phyloP scores from a whole-genome alignment of 1,284 basidiomycete genomes.

The Puccinia triticina region DNA sequence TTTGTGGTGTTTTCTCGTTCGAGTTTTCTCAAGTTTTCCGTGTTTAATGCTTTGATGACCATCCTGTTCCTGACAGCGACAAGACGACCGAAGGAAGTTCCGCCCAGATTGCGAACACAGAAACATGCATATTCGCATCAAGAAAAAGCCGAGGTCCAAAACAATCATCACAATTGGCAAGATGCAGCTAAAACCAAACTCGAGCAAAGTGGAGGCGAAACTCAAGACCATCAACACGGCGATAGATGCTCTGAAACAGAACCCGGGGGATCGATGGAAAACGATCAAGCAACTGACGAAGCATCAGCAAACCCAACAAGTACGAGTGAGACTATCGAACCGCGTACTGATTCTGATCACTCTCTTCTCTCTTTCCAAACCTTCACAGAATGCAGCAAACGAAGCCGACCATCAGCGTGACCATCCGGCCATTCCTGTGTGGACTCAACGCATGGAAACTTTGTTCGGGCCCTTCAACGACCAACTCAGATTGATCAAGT shows the following conservation, averaged over 20 bases:
- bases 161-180: background rate
- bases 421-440: slow-evolving; percentile 14
- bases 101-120: too few species aligned
- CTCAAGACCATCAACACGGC: background rate
- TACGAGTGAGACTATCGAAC: too few species aligned
- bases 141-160: too few species aligned
- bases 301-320: background rate
- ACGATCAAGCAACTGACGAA: slow-evolving; percentile 8
- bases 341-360: background rate
- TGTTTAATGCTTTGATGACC: background rate
- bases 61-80: background rate
- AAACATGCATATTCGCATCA: too few species aligned
- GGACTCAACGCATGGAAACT: slow-evolving; percentile 41
- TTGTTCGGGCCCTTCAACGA: slow-evolving; percentile 35
- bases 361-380: background rate
- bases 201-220: slow-evolving; percentile 5
- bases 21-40: background rate
- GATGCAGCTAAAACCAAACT: slow-evolving; percentile 6
- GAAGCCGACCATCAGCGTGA: background rate
- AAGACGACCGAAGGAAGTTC: too few species aligned
- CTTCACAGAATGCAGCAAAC: background rate
- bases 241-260: slow-evolving; percentile 1
- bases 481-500: slow-evolving; percentile 30
- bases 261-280: slow-evolving; percentile 9
- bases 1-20: background rate